A percentile compares a stretch with the other conserved stretches of the same genome.
Evolutionary conservation across 1,284 basidiomycete genomes (phyloP).

Genomic region (Mycena citricolor): DNA sequence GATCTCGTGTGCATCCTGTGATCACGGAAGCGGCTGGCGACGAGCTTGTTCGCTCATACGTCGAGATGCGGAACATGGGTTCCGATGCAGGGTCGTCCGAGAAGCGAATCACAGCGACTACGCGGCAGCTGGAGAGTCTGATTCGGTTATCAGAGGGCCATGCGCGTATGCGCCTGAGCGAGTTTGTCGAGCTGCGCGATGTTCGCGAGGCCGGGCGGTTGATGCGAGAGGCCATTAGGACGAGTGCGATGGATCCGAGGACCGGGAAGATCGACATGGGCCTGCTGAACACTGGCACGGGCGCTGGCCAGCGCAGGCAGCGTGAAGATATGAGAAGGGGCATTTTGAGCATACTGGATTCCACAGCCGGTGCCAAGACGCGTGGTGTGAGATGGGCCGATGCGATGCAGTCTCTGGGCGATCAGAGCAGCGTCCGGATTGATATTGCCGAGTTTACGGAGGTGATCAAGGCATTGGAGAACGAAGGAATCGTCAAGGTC

Average conservation of each 20-base stretch:
- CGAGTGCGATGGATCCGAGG: slow-evolving; percentile 90
- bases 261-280: slow-evolving; percentile 98
- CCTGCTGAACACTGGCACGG: slow-evolving; percentile 91
- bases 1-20: slow-evolving; percentile 86
- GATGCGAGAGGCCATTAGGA: slow-evolving; percentile 94
- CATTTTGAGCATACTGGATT: slow-evolving; percentile 67
- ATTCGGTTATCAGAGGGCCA: slow-evolving; percentile 98
- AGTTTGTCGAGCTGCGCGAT: slow-evolving; percentile 82
- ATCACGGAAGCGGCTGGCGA: slow-evolving; percentile 85
- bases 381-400: slow-evolving; percentile 81
- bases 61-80: slow-evolving; percentile 91
- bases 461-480: slow-evolving; percentile 76
- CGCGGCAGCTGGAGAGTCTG: slow-evolving; percentile 95
- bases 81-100: slow-evolving; percentile 85
- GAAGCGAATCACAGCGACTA: slow-evolving; percentile 96
- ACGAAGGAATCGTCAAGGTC: slow-evolving; percentile 82
- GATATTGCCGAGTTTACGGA: slow-evolving; percentile 80
- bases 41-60: slow-evolving; percentile 88
- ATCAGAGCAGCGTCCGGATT: slow-evolving; percentile 79
- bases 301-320: slow-evolving; percentile 78
- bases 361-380: slow-evolving; percentile 41
- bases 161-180: slow-evolving; percentile 91
- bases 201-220: slow-evolving; percentile 90
- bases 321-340: slow-evolving; percentile 85
- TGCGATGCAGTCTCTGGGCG: slow-evolving; percentile 68